Base-by-base conservation (phyloP, 2,329 filamentous ascomycete species). In the Colletotrichum sansevieriae region DNA sequence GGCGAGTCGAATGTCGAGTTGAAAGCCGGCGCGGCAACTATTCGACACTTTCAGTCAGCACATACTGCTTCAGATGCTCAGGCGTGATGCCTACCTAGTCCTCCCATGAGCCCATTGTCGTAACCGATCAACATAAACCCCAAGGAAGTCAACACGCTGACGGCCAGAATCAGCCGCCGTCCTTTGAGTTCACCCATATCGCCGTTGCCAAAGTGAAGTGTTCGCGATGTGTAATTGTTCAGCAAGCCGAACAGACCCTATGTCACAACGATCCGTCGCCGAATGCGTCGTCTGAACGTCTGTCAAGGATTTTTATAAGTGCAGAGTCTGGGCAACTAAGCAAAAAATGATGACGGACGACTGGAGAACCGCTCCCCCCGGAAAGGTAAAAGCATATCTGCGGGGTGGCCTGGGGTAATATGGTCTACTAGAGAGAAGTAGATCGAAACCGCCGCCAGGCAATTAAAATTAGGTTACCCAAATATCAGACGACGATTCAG, bases 91-190 rank as follows among this genome's bases (percentile, higher is more conserved):
- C 12, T 58, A 75, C 76, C 75, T 7, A 76, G 74, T 33, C 81
- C 81, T 67, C 79, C 80, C 80, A 83, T 80, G 3, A 83, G 73
- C 4, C 81, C 82, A 76, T 84, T 83, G 67, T 83, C 82, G 68
- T 78, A 84, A 20, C 83, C 83, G 47, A 85, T 84, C 41, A 84
- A 76, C 72, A 85, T 77, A 66, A 85, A 85, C 0, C 83, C 81
- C 44, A 85, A 70, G 35, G 80, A 84, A 0, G 83, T 83, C 70
- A 85, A 72, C 8, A 78, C 73, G 22, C 81, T 83, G 64, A 84
- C 82, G 18, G 81, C 78, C 22, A 78, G 71, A 22, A 85, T 75
- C 22, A 85, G 78, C 13, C 76, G 72, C 39, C 76, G 78, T 41
- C 82, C 82, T 12, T 55, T 39, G 49, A 68, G 62, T 39, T 68